Evolutionary conservation across 2,329 filamentous ascomycete species (phyloP), one percentile per base, ranked within the genome.

Genomic region (Grosmannia penicillata): DNA sequence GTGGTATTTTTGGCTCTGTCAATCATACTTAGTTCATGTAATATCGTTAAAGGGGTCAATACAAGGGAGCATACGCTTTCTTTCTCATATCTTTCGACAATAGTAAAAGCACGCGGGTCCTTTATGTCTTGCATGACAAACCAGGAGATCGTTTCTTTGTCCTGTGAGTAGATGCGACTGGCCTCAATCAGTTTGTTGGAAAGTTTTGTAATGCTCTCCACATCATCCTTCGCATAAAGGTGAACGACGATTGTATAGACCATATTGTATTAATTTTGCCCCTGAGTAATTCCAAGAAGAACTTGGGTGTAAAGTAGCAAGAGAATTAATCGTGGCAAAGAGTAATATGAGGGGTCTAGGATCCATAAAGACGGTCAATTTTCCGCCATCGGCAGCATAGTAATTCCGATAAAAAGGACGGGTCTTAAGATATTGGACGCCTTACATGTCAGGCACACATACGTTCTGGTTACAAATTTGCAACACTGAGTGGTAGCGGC

Each of bases 111-210:
- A 41, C 77, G 66, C 32, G 67, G 66, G 54, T 84, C 79, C 49
- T 71, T 64, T 41, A 75, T 67, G 49, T 77, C 75, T 61, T 84
- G 80, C 80, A 84, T 84, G 45, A 85, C 79, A 56, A 82, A 74
- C 80, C 80, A 84, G 33, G 64, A 69, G 41, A 78, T 51, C 0
- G 72, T 82, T 62, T 84, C 80, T 52, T 72, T 72, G 60, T 84
- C 80, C 46, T 80, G 65, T 46, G 68, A 72, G 60, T 84, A 84
- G 45, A 84, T 68, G 45, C 73, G 68, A 42, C 75, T 76, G n/a
- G 80, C 80, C 55, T 85, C 80, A 53, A 78, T 69, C 41, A 85
- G 72, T 63, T 84, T 85, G 41, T 72, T 72, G 50, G 75, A 72
- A 42, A 85, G 61, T 57, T 78, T 81, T 44, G 65, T 60, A 58